Evolutionary conservation across 75 land plant species (phyloP).

Genomic region (Selaginella moellendorffii): DNA sequence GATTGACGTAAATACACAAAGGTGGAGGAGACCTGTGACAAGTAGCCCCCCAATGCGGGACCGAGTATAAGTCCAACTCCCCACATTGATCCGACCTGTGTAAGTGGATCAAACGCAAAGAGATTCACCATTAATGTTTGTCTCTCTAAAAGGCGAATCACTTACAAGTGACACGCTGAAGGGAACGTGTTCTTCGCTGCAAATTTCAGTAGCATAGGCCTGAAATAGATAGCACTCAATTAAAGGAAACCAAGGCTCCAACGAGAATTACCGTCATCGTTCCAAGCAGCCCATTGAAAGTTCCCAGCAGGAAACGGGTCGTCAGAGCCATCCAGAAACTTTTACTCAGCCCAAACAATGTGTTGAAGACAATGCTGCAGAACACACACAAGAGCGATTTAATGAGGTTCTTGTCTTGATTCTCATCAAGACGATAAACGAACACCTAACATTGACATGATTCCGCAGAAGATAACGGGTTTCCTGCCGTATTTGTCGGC

Average conservation of each 20-base stretch:
- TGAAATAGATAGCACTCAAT: too few species aligned
- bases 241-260: too few species aligned
- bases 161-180: constrained; percentile 23
- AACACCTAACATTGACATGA: constrained; percentile 30
- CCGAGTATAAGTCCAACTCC: constrained; percentile 54
- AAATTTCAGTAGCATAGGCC: constrained; percentile 28
- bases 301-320: constrained; percentile 60
- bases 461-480: constrained; percentile 41
- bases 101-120: background rate
- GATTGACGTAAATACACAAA: background rate
- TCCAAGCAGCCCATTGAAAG: constrained; percentile 41
- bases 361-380: constrained; percentile 26
- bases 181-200: constrained; percentile 19
- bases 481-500: constrained; percentile 56
- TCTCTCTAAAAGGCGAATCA: constrained; percentile 1
- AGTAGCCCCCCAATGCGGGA: constrained; percentile 58
- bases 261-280: background rate
- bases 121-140: background rate
- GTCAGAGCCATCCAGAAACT: constrained; percentile 76
- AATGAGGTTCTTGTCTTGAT: background rate
- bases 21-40: constrained; percentile 38
- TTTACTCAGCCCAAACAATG: constrained; percentile 54
- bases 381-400: background rate
- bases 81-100: constrained; percentile 46
- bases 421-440: background rate